Evolutionary conservation across 2,329 filamentous ascomycete genomes (phyloP), one percentile per base, ranked within the genome.

Genomic region (Blastomyces parvus): DNA sequence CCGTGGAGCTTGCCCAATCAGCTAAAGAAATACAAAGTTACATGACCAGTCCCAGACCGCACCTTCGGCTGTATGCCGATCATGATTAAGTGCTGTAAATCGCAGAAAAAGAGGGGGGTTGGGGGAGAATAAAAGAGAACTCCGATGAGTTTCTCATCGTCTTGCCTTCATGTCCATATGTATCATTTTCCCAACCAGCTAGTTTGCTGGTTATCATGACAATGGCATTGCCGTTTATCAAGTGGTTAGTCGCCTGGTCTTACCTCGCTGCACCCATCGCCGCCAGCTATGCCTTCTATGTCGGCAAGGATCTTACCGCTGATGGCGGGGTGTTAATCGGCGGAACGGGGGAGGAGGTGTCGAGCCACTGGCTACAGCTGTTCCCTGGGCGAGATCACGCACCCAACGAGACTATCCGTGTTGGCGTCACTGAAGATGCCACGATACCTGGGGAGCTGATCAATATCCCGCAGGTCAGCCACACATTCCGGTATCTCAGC

Each of bases 231-330:
- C 46, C 46, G 9, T n/a, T 48, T 48, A 48, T 48, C n/a, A 48
- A 48, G 40, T 42, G 13, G 42, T 14, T 60, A 30, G 44, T 52
- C 25, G 59, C 59, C 22, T 8, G 50, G 25, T 42, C 59, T 17
- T 52, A 30, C 46, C 59, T 60, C 14, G 59, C 59, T 30, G 13
- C 19, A 5, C 46, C 60, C 22, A 36, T 62, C 25, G 14, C 48
- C 3, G 76, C 76, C n/a, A 80, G 79, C 70, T 80, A 80, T 68
- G 78, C 77, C 17, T 80, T 80, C 69, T 81, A 80, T 61, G 77
- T 81, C 22, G 79, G 79, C 64, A 79, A 79, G 64, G 72, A 74
- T 48, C 74, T 81, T 64, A 80, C 79, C 0, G 69, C 72, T 17
- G 74, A 77, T 64, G 77, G 76, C 38, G 74, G 73, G 44, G 77